phyloP scores from a whole-genome alignment of 2,329 filamentous ascomycete species.

The Huntiella moniliformis region DNA sequence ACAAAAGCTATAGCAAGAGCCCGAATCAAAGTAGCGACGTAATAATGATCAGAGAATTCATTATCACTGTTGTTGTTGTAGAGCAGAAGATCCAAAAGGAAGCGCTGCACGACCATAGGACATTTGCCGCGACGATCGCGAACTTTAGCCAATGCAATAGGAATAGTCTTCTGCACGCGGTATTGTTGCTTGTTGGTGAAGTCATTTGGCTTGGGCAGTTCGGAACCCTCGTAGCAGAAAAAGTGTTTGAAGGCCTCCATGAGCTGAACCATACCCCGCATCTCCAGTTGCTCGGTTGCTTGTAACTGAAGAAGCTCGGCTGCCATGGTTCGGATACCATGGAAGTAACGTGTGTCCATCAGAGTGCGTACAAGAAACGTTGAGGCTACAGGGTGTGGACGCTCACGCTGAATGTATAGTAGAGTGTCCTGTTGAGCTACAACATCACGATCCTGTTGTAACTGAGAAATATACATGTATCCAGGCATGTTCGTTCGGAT shows the following conservation, averaged over 20 bases:
- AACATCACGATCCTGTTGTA: slow-evolving; percentile 92
- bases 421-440: slow-evolving; percentile 69
- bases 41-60: slow-evolving; percentile 71
- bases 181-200: slow-evolving; percentile 78
- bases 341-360: slow-evolving; percentile 81
- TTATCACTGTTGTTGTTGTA: slow-evolving; percentile 94
- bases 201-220: slow-evolving; percentile 74
- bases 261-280: slow-evolving; percentile 68
- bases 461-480: slow-evolving; percentile 95
- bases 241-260: slow-evolving; percentile 72
- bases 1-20: slow-evolving; percentile 41
- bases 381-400: slow-evolving; percentile 63
- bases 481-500: slow-evolving; percentile 67
- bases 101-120: slow-evolving; percentile 58
- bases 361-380: slow-evolving; percentile 79
- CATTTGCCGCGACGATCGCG: slow-evolving; percentile 55
- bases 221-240: slow-evolving; percentile 63
- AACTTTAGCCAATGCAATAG: slow-evolving; percentile 60
- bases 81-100: slow-evolving; percentile 73
- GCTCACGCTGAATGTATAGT: slow-evolving; percentile 48
- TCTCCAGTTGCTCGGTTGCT: slow-evolving; percentile 45
- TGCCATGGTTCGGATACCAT: slow-evolving; percentile 77
- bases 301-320: slow-evolving; percentile 61
- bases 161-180: slow-evolving; percentile 65
- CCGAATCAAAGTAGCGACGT: slow-evolving; percentile 61